These are phyloP conservation scores for Stygiomarasmius scandens DNA, from an alignment of 1,284 basidiomycete genomes.

Conservation along the genomic window DNA sequence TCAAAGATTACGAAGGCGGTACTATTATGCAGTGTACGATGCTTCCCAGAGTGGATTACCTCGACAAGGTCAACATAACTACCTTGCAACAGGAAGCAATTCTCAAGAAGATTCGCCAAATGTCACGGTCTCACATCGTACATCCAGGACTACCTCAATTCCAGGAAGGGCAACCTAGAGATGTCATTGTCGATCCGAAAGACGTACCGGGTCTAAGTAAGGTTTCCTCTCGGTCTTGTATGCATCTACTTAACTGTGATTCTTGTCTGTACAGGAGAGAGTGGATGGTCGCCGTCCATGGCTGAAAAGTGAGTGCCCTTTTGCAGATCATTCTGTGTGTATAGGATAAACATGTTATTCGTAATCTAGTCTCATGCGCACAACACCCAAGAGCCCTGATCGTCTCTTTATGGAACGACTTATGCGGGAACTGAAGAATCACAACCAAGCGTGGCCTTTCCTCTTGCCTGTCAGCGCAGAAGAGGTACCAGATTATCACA, in stretches of 20 bases:
- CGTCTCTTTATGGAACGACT: conserved; percentile 80
- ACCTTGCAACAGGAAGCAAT: conserved; percentile 88
- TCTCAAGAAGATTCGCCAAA: conserved; percentile 85
- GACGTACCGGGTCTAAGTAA: conserved; percentile 85
- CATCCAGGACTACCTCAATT: conserved; percentile 85
- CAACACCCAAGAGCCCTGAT: conserved; percentile 57
- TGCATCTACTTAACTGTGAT: not conserved
- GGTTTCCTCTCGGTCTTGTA: conserved; percentile 28
- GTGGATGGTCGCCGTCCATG: conserved; percentile 92
- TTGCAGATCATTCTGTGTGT: not conserved
- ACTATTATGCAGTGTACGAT: conserved; percentile 99
- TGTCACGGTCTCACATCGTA: conserved; percentile 87
- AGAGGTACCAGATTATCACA: conserved; percentile 91
- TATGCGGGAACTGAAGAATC: conserved; percentile 80
- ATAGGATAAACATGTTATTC: not conserved
- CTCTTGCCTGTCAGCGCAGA: conserved; percentile 77
- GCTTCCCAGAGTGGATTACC: conserved; percentile 89
- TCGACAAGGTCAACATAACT: conserved; percentile 81
- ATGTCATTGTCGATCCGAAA: conserved; percentile 60
- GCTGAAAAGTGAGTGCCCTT: conserved; percentile 66
- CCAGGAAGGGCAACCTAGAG: conserved; percentile 54
- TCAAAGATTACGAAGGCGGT: conserved; percentile 99
- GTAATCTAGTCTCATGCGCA: conserved; percentile 27
- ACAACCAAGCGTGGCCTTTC: conserved; percentile 90
- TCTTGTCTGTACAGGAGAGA: conserved; percentile 63